Conservation (phyloP, 169 alveolate genomes). For the Cryptosporidium baileyi region DNA sequence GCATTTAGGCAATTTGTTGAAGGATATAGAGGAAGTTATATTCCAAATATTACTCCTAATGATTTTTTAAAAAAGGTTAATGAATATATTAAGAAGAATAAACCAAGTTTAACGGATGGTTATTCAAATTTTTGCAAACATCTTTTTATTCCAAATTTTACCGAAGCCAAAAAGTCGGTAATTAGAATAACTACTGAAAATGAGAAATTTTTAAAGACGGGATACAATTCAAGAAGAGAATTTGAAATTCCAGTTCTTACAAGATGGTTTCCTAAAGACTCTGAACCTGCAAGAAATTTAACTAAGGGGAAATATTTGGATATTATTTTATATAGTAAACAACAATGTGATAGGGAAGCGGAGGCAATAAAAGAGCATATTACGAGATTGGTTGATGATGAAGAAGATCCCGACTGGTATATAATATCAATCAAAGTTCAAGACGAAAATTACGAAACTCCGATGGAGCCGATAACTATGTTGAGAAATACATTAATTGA, state of each 20-base stretch:
- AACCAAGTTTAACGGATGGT: conserved; percentile 83
- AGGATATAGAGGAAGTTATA: conserved; percentile 45
- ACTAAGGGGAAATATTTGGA: conserved; percentile 90
- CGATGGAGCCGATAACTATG: conserved; percentile 97
- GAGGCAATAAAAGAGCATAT: conserved; percentile 68
- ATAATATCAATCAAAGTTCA: conserved; percentile 86
- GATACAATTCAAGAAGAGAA: conserved; percentile 91
- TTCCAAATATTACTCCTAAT: conserved; percentile 12
- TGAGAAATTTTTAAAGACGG: conserved; percentile 79
- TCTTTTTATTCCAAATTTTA: conserved; percentile 92
- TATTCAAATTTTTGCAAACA: conserved; percentile 99
- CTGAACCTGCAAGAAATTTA: not conserved
- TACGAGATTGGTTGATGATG: conserved; percentile 13
- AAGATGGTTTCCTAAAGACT: conserved; percentile 90
- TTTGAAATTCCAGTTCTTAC: conserved; percentile 95
- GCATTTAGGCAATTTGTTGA: conserved; percentile 34
- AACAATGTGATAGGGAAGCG: conserved; percentile 91
- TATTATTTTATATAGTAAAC: conserved; percentile 93
- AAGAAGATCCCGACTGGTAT: conserved; percentile 87
- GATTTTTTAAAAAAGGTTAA: not conserved
- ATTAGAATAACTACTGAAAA: conserved; percentile 90
- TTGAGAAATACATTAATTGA: conserved; percentile 94
- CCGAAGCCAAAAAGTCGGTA: conserved; percentile 86
- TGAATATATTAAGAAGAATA: conserved; percentile 19
- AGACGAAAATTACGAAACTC: conserved; percentile 88